Percentiles rank a stretch among this genome's conserved stretches.
phyloP scores from a whole-genome alignment of 106 monocot genomes.

The Dendrobium chrysotoxum region DNA sequence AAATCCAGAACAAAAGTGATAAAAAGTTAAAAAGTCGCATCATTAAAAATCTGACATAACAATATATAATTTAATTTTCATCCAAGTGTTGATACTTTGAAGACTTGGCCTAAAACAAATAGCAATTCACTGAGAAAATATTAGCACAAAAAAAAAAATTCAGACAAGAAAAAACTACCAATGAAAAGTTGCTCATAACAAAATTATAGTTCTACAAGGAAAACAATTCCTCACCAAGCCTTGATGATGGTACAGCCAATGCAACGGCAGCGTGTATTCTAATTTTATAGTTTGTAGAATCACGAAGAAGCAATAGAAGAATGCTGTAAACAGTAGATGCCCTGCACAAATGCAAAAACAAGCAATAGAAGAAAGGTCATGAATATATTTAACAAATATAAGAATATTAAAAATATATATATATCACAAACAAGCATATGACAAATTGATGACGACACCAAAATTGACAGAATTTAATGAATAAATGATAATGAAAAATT shows the following conservation, averaged over 20 bases:
- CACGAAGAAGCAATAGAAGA: slow-evolving; percentile 87
- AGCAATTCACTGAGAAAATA: background rate
- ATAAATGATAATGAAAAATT: too few relatives aligned
- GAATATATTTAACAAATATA: background rate
- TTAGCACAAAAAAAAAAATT: background rate
- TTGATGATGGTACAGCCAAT: slow-evolving; percentile 76
- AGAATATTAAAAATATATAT: background rate
- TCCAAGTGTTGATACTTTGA: background rate
- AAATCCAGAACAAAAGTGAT: background rate
- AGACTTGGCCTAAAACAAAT: background rate
- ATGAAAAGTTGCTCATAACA: background rate
- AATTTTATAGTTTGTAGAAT: slow-evolving; percentile 95
- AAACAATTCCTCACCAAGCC: slow-evolving; percentile 42
- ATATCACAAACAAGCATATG: background rate
- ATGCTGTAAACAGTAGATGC: slow-evolving; percentile 84
- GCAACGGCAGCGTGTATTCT: slow-evolving; percentile 96
- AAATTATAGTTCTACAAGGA: background rate
- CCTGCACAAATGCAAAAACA: slow-evolving; percentile 32
- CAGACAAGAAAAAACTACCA: background rate
- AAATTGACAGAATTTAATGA: background rate
- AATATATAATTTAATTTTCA: background rate
- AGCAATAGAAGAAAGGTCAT: background rate
- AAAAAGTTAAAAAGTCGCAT: background rate
- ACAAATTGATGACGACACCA: background rate
- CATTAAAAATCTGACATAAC: background rate